These are phyloP conservation scores for Boletus edulis DNA, from an alignment of 768 basidiomycete genomes.

Conservation along the genomic window DNA sequence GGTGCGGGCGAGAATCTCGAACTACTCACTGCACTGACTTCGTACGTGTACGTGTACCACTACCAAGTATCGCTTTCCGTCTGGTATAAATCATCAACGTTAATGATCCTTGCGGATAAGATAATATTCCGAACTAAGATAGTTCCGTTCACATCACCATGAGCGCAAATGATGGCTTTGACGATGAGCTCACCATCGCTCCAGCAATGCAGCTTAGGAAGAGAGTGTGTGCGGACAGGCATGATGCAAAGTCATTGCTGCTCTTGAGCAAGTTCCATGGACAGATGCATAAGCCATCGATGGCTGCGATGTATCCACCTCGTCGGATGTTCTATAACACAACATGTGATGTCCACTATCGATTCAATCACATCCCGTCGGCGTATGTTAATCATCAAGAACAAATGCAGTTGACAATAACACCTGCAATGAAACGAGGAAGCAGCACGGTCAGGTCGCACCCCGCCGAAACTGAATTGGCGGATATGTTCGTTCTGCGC, in stretches of 20 bases:
- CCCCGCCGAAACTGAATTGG: constrained; percentile 80
- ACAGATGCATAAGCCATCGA: constrained; percentile 71
- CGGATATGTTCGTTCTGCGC: constrained; percentile 71
- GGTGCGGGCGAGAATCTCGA: background rate
- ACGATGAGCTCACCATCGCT: constrained; percentile 55
- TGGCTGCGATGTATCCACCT: constrained; percentile 80
- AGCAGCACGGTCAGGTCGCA: constrained; percentile 78
- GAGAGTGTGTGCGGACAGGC: constrained; percentile 79
- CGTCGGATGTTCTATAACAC: constrained; percentile 68
- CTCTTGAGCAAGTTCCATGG: constrained; percentile 76
- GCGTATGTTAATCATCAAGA: background rate
- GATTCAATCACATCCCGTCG: background rate
- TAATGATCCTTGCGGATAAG: constrained; percentile 66
- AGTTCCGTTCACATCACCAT: background rate
- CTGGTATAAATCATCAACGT: constrained; percentile 69
- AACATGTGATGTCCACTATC: background rate
- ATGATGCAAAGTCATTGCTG: constrained; percentile 75
- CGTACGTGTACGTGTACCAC: constrained; percentile 66
- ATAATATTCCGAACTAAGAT: constrained; percentile 71
- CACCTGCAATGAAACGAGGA: constrained; percentile 68
- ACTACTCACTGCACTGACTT: constrained; percentile 60
- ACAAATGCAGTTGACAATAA: background rate
- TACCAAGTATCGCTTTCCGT: constrained; percentile 62
- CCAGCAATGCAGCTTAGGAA: constrained; percentile 80
- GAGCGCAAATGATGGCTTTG: background rate